A percentile compares a stretch with the other conserved stretches of the same genome.
These are phyloP conservation scores for Cadophora sp. DNA, from an alignment of 2,329 filamentous ascomycete genomes.

Conservation along the genomic window DNA sequence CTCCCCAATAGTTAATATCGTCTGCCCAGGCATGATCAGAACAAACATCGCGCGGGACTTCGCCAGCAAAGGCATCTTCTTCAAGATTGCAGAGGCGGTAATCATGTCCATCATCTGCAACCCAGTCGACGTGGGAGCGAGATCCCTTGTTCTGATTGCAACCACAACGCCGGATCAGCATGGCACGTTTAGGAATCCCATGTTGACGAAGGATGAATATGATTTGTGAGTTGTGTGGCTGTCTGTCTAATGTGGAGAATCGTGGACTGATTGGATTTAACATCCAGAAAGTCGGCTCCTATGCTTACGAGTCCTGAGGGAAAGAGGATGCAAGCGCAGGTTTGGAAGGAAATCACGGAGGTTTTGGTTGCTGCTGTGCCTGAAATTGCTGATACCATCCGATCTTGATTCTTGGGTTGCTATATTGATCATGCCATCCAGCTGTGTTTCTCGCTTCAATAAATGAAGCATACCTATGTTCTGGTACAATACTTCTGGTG, in stretches of 20 bases:
- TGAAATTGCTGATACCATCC: background rate
- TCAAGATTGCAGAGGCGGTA: background rate
- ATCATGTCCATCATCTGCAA: background rate
- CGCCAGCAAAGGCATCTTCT: conserved; percentile 3
- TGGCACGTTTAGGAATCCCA: conserved; percentile 7
- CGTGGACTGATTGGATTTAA: background rate
- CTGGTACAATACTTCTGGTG: too few species aligned
- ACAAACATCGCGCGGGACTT: conserved; percentile 26
- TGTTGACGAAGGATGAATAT: background rate
- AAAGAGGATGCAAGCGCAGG: conserved; percentile 23
- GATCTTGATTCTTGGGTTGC: background rate
- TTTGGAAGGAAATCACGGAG: conserved; percentile 17
- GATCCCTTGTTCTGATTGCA: conserved; percentile 2
- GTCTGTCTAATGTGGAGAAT: background rate
- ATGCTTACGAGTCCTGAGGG: conserved; percentile 14
- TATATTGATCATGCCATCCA: too few species aligned
- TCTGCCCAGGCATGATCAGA: conserved; percentile 26
- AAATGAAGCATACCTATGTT: too few species aligned
- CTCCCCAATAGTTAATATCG: conserved; percentile 21
- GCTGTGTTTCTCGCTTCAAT: too few species aligned
- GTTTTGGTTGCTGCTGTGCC: background rate
- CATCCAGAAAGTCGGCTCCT: background rate
- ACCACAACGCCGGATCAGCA: background rate
- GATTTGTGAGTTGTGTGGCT: background rate
- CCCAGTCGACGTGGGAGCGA: conserved; percentile 1